phyloP scores from a whole-genome alignment of 2,329 filamentous ascomycete species.

The Ascosphaera apis region DNA sequence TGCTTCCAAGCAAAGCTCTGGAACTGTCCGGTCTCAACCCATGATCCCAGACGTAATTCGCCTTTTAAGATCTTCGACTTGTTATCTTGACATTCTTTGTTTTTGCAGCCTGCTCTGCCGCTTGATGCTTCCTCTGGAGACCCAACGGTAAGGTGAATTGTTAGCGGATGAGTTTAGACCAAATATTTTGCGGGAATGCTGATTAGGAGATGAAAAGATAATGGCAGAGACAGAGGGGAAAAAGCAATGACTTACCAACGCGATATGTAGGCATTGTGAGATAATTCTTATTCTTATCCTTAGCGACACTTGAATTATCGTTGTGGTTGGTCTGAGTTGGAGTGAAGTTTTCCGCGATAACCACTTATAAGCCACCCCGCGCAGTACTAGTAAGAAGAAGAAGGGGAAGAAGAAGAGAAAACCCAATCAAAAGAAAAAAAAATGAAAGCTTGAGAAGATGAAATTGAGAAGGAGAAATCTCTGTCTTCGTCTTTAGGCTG shows the following conservation, averaged over 20 bases:
- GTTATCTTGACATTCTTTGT: conserved; percentile 47
- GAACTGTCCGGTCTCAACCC: conserved; percentile 38
- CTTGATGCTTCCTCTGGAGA: conserved; percentile 43
- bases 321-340: no score
- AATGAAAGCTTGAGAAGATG: background rate
- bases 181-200: background rate
- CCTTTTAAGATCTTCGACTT: conserved; percentile 54
- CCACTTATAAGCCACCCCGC: no score
- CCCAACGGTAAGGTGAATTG: background rate
- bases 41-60: conserved; percentile 52
- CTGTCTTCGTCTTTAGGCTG: background rate
- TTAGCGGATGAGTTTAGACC: background rate
- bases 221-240: background rate
- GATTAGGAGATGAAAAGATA: background rate
- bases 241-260: conserved; percentile 4
- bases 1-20: conserved; percentile 60
- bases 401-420: background rate
- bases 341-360: no score
- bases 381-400: background rate
- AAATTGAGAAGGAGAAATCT: background rate
- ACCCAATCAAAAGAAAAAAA: background rate
- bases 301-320: no score
- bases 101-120: conserved; percentile 52
- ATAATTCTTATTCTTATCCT: no score
- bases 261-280: conserved; percentile 6